Evolutionary conservation across 805 yeast genomes (phyloP).

Genomic region (Yamadazyma olivae): DNA sequence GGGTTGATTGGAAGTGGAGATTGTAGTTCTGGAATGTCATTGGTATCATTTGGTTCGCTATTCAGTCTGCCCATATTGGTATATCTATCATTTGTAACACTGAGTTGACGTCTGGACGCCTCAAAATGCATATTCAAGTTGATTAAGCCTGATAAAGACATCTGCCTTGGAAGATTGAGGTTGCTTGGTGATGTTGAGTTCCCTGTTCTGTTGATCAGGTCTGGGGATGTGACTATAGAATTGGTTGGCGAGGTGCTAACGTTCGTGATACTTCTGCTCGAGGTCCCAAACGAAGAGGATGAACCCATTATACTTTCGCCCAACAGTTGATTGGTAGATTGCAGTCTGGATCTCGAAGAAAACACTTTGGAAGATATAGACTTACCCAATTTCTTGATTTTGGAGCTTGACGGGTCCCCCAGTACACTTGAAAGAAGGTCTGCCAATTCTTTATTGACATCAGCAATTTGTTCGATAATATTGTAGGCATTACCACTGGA

Average conservation of each 20-base stretch:
- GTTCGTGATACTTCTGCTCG: too few relatives aligned
- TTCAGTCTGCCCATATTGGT: not conserved
- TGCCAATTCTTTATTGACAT: constrained; percentile 6
- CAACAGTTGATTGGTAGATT: too few relatives aligned
- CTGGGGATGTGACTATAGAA: constrained; percentile 7
- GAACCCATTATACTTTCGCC: too few relatives aligned
- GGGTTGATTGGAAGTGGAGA: constrained; percentile 7
- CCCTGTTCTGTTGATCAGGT: constrained; percentile 3
- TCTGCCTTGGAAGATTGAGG: constrained; percentile 27
- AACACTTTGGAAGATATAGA: constrained; percentile 8
- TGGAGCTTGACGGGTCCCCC: constrained; percentile 4
- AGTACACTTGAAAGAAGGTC: not conserved
- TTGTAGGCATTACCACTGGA: constrained; percentile 9
- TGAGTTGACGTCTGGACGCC: constrained; percentile 18
- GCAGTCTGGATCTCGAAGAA: not conserved
- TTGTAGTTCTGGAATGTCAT: constrained; percentile 3
- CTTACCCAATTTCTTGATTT: constrained; percentile 10
- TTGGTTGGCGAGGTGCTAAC: constrained; percentile 1
- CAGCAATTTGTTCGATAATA: constrained; percentile 10
- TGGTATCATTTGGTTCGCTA: too few relatives aligned
- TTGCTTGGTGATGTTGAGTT: constrained; percentile 9
- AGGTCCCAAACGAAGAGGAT: too few relatives aligned
- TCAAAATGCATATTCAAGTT: constrained; percentile 34
- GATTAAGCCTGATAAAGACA: constrained; percentile 29
- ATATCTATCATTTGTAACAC: constrained; percentile 25